Percentiles rank a stretch among this genome's conserved stretches.
Evolutionary conservation across 441 rosid genomes (phyloP).

Genomic region (Croton laevigatus): DNA sequence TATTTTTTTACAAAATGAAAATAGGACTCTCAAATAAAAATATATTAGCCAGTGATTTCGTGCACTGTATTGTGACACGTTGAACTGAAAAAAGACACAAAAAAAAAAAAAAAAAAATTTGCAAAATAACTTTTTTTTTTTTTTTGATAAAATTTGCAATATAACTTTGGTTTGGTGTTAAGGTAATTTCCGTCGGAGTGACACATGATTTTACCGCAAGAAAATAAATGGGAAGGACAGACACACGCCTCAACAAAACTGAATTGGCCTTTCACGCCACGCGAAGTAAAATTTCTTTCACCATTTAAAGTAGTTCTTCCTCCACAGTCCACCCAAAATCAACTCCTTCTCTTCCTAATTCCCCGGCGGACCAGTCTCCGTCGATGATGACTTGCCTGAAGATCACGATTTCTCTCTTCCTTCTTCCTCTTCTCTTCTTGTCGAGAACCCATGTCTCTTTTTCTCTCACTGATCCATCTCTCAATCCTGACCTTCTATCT

Average conservation of each 20-base stretch:
- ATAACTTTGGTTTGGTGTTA: too few relatives aligned
- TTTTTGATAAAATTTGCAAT: too few relatives aligned
- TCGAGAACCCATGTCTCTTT: constrained; percentile 26
- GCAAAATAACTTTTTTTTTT: too few relatives aligned
- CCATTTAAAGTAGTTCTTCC: not conserved
- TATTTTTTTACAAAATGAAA: too few relatives aligned
- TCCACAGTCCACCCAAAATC: not conserved
- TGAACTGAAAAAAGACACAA: too few relatives aligned
- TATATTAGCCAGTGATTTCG: too few relatives aligned
- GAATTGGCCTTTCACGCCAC: not conserved
- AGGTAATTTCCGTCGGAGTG: too few relatives aligned
- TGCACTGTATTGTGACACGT: too few relatives aligned
- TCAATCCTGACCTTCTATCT: constrained; percentile 13
- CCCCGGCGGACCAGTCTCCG: not conserved
- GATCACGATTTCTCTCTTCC: constrained; percentile 17
- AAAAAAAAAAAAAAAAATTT: too few relatives aligned
- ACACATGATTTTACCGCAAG: too few relatives aligned
- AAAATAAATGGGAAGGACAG: not conserved
- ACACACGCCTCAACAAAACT: too few relatives aligned
- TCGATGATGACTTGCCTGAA: constrained; percentile 36
- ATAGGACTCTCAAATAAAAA: too few relatives aligned
- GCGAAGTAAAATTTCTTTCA: not conserved
- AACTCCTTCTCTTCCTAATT: not conserved
- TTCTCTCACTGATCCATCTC: constrained; percentile 9
- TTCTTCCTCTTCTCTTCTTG: constrained; percentile 29